A percentile compares a stretch with the other conserved stretches of the same genome.
Conservation (phyloP, 371 early-diverging fungal species). For the Mortierella polycephala region DNA sequence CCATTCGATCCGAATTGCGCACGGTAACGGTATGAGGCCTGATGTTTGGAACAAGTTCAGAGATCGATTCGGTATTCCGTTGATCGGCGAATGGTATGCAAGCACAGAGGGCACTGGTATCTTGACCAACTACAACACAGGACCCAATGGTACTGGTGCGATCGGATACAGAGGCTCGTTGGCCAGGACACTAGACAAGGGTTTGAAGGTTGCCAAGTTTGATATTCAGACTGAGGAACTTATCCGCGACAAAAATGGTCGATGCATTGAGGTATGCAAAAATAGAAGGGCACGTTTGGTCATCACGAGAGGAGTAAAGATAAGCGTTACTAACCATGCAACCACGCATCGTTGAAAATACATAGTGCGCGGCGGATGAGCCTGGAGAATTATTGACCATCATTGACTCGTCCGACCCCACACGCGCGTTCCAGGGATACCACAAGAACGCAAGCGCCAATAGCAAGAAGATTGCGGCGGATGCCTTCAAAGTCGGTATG, state of each 20-base stretch:
- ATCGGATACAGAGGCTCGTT: conserved; percentile 46
- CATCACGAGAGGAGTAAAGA: no score
- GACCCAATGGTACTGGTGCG: conserved; percentile 50
- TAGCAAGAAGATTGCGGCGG: conserved; percentile 44
- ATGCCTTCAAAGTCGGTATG: conserved; percentile 45
- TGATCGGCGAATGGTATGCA: conserved; percentile 55
- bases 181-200: conserved; percentile 42
- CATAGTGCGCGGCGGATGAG: conserved; percentile 43
- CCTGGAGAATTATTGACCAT: conserved; percentile 50
- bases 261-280: conserved; percentile 59
- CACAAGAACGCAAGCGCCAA: conserved; percentile 52
- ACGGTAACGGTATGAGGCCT: conserved; percentile 79
- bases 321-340: no score
- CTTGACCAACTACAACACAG: conserved; percentile 54
- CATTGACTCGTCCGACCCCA: conserved; percentile 47
- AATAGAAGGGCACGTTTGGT: not conserved
- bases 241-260: conserved; percentile 62
- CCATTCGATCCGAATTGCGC: conserved; percentile 65
- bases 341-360: not conserved
- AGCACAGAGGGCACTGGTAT: conserved; percentile 53
- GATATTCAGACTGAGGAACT: conserved; percentile 57
- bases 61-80: conserved; percentile 56
- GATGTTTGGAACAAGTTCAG: conserved; percentile 75
- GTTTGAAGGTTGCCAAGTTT: conserved; percentile 50
- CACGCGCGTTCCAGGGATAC: conserved; percentile 52